Evolutionary conservation across 345 rosid genomes (phyloP).

Genomic region (Lumnitzera racemosa): DNA sequence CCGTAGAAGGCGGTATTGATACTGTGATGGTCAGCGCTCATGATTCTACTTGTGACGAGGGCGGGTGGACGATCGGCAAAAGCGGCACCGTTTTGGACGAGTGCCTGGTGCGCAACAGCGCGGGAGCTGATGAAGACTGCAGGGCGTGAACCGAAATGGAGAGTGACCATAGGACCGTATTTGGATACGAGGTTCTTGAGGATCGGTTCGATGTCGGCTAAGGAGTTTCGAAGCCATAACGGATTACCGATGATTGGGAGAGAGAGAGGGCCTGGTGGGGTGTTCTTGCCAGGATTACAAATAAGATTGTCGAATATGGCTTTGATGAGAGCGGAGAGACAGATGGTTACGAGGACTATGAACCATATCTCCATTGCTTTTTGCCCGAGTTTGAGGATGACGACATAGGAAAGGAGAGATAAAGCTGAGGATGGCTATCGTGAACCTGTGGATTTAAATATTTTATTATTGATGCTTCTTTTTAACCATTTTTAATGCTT

Average conservation of each 20-base stretch:
- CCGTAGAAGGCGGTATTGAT: conserved; percentile 7
- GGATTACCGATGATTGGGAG: conserved; percentile 7
- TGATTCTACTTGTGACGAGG: background rate
- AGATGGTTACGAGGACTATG: background rate
- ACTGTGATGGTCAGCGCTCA: background rate
- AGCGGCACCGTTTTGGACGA: conserved; percentile 1
- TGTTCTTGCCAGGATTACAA: background rate
- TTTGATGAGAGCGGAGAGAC: background rate
- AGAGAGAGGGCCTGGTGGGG: conserved; percentile 4
- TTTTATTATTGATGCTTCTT: no score
- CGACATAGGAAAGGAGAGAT: no score
- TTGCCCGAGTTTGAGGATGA: no score
- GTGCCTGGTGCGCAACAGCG: conserved; percentile 2
- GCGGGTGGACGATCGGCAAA: conserved; percentile 7
- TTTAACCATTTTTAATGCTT: no score
- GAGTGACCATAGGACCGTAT: conserved; percentile 5
- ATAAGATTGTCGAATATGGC: background rate
- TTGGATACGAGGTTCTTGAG: conserved; percentile 3
- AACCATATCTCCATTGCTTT: conserved; percentile 6
- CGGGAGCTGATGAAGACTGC: background rate
- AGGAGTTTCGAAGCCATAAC: conserved; percentile 1
- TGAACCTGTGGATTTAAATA: no score
- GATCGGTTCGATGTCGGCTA: background rate
- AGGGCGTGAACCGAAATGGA: conserved; percentile 1
- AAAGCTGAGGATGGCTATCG: no score